A percentile compares a stretch with the other conserved stretches of the same genome.
These are phyloP conservation scores for Solanum neorickii DNA, from an alignment of 257 asterid genomes.

Conservation along the genomic window DNA sequence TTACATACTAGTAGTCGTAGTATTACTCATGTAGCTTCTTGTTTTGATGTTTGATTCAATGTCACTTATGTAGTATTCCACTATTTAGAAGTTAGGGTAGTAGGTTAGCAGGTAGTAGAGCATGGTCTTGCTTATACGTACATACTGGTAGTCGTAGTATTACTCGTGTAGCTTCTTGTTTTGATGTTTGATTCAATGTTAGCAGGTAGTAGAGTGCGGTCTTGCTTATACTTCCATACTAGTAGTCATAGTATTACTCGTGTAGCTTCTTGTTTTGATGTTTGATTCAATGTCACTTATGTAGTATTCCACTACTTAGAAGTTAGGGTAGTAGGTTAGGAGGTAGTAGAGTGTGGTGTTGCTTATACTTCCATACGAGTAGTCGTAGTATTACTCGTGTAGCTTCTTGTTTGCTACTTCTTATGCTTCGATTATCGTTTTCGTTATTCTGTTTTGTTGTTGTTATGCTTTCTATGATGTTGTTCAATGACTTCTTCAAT, in stretches of 20 bases:
- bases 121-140: not conserved
- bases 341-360: not conserved
- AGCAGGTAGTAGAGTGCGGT: not conserved
- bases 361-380: not conserved
- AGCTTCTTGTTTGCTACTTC: not conserved
- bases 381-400: not conserved
- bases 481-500: not conserved
- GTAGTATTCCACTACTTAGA: not conserved
- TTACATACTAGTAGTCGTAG: not conserved
- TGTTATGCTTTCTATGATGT: not conserved
- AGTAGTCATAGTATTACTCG: not conserved
- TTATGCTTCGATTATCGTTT: not conserved
- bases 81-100: not conserved
- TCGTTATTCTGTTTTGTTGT: not conserved
- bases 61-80: not conserved
- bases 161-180: not conserved
- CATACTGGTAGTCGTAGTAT: not conserved
- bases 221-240: not conserved
- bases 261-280: not conserved
- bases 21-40: not conserved
- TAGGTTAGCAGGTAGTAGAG: not conserved
- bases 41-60: not conserved
- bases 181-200: too few relatives aligned
- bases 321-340: not conserved
- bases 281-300: not conserved